Evolutionary conservation across 2,329 filamentous ascomycete genomes (phyloP).

Genomic region (Trichoderma hamatum): DNA sequence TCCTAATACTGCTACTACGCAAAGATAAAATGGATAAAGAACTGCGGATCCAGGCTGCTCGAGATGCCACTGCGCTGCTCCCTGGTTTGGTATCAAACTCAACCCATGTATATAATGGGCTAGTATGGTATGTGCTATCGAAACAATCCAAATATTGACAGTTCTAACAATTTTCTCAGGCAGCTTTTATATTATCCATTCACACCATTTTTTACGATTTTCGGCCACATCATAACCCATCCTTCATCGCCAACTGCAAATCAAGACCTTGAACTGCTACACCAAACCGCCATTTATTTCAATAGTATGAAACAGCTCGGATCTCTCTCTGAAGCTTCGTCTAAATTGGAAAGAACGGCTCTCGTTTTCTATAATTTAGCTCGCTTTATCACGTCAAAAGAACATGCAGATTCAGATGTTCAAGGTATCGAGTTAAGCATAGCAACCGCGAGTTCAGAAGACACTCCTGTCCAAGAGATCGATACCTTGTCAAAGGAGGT

Average conservation of each 20-base stretch:
- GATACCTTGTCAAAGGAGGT: neutral
- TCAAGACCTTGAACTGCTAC: constrained; percentile 5
- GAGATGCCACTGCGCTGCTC: constrained; percentile 14
- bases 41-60: neutral
- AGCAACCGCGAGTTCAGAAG: neutral
- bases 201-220: constrained; percentile 21
- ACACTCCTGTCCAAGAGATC: neutral
- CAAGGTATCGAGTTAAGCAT: neutral
- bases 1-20: constrained; percentile 11
- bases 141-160: too few relatives aligned
- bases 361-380: constrained; percentile 11
- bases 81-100: constrained; percentile 18
- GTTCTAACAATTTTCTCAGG: neutral
- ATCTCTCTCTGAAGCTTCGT: neutral
- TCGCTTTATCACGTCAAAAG: neutral
- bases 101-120: constrained; percentile 24
- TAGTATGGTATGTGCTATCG: neutral
- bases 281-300: constrained; percentile 14
- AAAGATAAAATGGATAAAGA: neutral
- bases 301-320: constrained; percentile 10
- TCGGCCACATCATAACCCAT: neutral
- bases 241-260: neutral
- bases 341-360: neutral
- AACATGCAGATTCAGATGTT: neutral
- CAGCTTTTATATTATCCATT: constrained; percentile 23